Percentiles rank a stretch among this genome's conserved stretches.
Conservation (phyloP, 1,284 basidiomycete species). For the Ceratobasidium theobromae region DNA sequence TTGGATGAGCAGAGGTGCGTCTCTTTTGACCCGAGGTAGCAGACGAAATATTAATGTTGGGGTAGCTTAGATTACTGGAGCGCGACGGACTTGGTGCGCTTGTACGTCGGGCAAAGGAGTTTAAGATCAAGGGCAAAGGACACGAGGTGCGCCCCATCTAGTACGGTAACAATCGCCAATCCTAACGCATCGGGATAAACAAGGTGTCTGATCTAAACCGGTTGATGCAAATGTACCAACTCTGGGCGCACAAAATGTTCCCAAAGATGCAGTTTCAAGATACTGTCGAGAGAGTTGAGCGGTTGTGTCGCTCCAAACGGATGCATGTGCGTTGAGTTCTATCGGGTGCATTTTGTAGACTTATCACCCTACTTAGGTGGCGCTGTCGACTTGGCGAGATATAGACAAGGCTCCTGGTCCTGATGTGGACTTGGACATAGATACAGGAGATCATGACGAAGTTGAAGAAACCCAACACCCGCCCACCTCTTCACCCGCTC, state of each 20-base stretch:
- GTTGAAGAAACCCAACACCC: conserved; percentile 34
- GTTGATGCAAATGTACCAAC: conserved; percentile 80
- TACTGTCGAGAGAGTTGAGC: conserved; percentile 80
- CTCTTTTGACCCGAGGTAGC: neutral
- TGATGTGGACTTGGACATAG: conserved; percentile 42
- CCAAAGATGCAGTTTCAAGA: conserved; percentile 84
- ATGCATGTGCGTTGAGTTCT: conserved; percentile 65
- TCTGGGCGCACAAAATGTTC: conserved; percentile 90
- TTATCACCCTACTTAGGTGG: conserved; percentile 59
- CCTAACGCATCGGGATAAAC: neutral
- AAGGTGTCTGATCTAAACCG: conserved; percentile 76
- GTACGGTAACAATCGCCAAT: neutral
- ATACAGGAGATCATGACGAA: conserved; percentile 37
- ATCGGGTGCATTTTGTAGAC: too few species aligned
- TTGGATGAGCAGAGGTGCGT: conserved; percentile 67
- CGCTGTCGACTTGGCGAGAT: conserved; percentile 72
- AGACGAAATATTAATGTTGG: neutral
- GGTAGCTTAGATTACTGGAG: conserved; percentile 55
- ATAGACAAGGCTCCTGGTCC: conserved; percentile 6
- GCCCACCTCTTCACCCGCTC: conserved; percentile 16
- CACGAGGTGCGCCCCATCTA: conserved; percentile 64
- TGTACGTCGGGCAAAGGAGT: conserved; percentile 68
- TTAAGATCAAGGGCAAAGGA: conserved; percentile 82
- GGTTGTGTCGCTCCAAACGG: conserved; percentile 75
- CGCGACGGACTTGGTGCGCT: conserved; percentile 75